Evolutionary conservation across 345 rosid species (phyloP).

Genomic region (Angophora floribunda): DNA sequence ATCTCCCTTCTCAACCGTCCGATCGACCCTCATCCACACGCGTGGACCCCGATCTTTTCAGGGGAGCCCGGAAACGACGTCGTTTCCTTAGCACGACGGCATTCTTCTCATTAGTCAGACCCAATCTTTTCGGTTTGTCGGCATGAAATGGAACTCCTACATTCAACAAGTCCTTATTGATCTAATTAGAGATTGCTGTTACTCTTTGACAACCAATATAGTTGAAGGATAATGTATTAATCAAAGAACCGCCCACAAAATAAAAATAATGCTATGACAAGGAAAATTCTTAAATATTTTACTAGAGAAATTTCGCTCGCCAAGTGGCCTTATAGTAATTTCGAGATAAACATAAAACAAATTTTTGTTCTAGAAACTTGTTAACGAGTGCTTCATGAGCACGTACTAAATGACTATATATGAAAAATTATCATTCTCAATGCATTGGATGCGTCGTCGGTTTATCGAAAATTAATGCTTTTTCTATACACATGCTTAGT

Average conservation of each 20-base stretch:
- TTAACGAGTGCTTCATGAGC: not conserved
- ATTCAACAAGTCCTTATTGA: not conserved
- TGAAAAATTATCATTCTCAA: not conserved
- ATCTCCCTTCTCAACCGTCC: too few relatives aligned
- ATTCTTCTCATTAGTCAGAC: accelerated
- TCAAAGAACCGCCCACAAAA: not conserved
- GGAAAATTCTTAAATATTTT: too few relatives aligned
- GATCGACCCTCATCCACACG: too few relatives aligned
- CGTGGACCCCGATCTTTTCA: too few relatives aligned
- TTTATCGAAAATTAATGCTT: not conserved
- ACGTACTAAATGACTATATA: not conserved
- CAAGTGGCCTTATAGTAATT: not conserved
- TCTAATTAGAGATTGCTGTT: not conserved
- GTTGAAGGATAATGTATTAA: not conserved
- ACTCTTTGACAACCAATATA: not conserved
- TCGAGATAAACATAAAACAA: not conserved
- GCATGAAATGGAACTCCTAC: not conserved
- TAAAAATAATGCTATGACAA: not conserved
- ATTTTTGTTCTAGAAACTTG: not conserved
- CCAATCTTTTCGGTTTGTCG: not conserved
- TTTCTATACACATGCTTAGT: not conserved
- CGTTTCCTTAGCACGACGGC: too few relatives aligned
- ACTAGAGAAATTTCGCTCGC: not conserved
- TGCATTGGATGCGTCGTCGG: not conserved
- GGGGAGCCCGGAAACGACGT: too few relatives aligned